phyloP scores from a whole-genome alignment of 495 filamentous ascomycete species.

The Apiosordaria backusii region DNA sequence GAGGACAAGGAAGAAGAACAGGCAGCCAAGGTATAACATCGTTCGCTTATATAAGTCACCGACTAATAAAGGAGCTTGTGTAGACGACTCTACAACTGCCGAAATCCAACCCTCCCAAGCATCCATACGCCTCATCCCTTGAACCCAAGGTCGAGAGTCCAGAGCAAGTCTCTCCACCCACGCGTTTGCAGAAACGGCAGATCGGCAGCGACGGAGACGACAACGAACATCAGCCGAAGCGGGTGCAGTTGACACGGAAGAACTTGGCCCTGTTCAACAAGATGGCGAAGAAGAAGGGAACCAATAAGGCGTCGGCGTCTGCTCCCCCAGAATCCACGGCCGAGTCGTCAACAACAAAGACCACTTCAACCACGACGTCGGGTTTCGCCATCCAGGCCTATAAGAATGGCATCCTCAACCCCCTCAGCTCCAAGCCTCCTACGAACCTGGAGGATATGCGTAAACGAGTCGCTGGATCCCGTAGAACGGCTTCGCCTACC shows the following conservation, averaged over 20 bases:
- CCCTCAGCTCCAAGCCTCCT: constrained; percentile 21
- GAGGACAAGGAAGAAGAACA: constrained; percentile 24
- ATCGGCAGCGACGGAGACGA: not conserved
- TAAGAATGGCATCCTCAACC: constrained; percentile 31
- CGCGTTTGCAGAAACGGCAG: not conserved
- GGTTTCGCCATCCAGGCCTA: constrained; percentile 27
- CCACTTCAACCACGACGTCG: constrained; percentile 26
- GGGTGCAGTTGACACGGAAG: constrained; percentile 2
- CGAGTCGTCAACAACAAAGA: constrained; percentile 23
- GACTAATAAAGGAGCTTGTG: constrained; percentile 12
- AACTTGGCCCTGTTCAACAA: constrained; percentile 24
- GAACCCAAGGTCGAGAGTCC: not conserved
- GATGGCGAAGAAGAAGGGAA: constrained; percentile 20
- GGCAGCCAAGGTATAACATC: constrained; percentile 19
- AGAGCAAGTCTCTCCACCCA: not conserved
- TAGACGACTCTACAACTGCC: constrained; percentile 22
- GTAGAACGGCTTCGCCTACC: constrained; percentile 28
- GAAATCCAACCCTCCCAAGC: constrained; percentile 20
- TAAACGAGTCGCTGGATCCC: constrained; percentile 19
- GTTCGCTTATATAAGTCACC: constrained; percentile 12
- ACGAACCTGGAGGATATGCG: constrained; percentile 28
- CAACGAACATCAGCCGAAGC: not conserved
- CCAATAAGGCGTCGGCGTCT: constrained; percentile 3
- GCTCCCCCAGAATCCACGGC: constrained; percentile 14
- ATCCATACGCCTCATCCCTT: constrained; percentile 18